Conservation (phyloP, 805 yeast genomes). For the Candida cerambycidarum region DNA sequence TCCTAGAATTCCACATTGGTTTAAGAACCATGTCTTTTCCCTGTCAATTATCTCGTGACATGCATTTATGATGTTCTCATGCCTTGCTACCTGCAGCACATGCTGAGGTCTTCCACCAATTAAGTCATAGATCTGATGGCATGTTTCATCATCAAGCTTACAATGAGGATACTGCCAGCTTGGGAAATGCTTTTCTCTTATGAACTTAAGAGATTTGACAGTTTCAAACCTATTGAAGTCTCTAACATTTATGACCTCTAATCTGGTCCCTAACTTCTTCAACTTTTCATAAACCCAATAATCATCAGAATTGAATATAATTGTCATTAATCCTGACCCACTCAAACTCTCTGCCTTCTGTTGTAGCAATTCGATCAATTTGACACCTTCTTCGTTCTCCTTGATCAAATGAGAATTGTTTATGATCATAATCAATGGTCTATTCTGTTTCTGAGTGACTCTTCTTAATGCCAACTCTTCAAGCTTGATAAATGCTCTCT, state of each 20-base stretch:
- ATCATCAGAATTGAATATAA: constrained; percentile 78
- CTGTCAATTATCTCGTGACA: constrained; percentile 71
- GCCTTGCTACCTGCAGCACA: constrained; percentile 65
- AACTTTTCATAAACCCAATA: constrained; percentile 84
- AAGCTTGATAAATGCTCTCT: constrained; percentile 73
- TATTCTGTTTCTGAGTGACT: constrained; percentile 34
- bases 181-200: constrained; percentile 45
- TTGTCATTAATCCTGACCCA: constrained; percentile 69
- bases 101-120: constrained; percentile 88
- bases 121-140: constrained; percentile 60
- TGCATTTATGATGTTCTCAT: constrained; percentile 54
- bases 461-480: constrained; percentile 68
- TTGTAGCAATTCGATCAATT: constrained; percentile 70
- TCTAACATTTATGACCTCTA: constrained; percentile 68
- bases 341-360: constrained; percentile 80
- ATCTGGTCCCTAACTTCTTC: constrained; percentile 66
- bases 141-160: constrained; percentile 33
- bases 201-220: constrained; percentile 50
- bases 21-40: constrained; percentile 83
- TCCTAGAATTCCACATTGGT: constrained; percentile 78
- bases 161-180: constrained; percentile 36
- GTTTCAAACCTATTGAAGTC: constrained; percentile 61
- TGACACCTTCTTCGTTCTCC: constrained; percentile 71
- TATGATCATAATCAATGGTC: constrained; percentile 68
- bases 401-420: constrained; percentile 74